A percentile compares a stretch with the other conserved stretches of the same genome.
Evolutionary conservation across 139 green algal species (phyloP).

Genomic region (Edaphochlamys debaryana): DNA sequence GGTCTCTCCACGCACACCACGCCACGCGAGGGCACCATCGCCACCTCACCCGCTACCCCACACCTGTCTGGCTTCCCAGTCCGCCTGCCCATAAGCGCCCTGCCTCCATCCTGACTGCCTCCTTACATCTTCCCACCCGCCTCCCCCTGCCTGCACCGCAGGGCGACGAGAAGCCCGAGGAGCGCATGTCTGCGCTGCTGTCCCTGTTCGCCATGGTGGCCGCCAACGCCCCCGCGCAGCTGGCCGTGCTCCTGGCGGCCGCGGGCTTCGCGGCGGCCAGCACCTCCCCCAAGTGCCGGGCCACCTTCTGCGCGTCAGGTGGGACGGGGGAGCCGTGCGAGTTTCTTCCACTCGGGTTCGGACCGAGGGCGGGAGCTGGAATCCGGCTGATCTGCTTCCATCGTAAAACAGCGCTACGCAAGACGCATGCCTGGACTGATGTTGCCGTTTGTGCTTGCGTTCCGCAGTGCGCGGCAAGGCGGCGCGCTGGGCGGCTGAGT

Average conservation of each 20-base stretch:
- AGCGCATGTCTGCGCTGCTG: slow-evolving; percentile 46
- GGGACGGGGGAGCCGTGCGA: neutral
- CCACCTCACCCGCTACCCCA: neutral
- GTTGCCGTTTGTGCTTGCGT: neutral
- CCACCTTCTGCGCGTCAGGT: slow-evolving; percentile 11
- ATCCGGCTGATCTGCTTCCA: too few species aligned
- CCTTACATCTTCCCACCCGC: too few species aligned
- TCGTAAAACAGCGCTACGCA: too few species aligned
- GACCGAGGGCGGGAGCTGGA: too few species aligned
- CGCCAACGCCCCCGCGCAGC: slow-evolving; percentile 12
- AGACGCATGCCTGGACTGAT: neutral
- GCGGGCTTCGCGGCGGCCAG: slow-evolving; percentile 40
- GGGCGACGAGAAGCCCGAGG: slow-evolving; percentile 54
- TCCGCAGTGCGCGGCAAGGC: slow-evolving; percentile 52
- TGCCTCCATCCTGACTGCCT: too few species aligned
- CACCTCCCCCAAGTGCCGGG: slow-evolving; percentile 5
- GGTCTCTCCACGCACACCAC: neutral
- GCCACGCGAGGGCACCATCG: too few species aligned
- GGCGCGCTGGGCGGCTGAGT: slow-evolving; percentile 51
- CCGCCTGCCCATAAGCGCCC: too few species aligned
- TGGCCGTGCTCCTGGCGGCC: slow-evolving; percentile 40
- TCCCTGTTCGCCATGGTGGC: slow-evolving; percentile 49
- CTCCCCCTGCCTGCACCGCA: slow-evolving; percentile 6
- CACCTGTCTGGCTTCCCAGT: neutral
- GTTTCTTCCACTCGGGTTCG: too few species aligned